phyloP scores from a whole-genome alignment of 805 yeast species.

The Wilhelminamyces savonicus region DNA sequence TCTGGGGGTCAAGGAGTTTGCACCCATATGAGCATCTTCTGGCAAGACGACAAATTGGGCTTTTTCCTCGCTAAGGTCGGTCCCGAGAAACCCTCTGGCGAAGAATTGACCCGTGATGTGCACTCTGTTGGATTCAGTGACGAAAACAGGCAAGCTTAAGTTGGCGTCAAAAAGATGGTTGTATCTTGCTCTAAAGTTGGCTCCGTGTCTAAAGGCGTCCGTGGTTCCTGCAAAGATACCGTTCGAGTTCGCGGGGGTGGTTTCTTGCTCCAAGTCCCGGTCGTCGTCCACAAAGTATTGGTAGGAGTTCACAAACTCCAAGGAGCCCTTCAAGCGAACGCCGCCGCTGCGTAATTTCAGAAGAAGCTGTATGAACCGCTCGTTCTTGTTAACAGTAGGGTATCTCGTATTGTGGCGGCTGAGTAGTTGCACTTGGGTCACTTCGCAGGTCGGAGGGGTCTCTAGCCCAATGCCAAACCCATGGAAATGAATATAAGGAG shows the following conservation, averaged over 20 bases:
- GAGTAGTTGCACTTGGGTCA: constrained; percentile 64
- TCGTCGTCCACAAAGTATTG: constrained; percentile 38
- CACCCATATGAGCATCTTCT: constrained; percentile 13
- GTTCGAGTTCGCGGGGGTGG: constrained; percentile 36
- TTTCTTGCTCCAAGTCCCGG: constrained; percentile 42
- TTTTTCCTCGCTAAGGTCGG: constrained; percentile 6
- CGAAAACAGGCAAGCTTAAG: constrained; percentile 41
- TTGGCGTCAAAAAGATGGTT: constrained; percentile 35
- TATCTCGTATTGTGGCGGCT: constrained; percentile 79
- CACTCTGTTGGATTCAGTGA: constrained; percentile 16
- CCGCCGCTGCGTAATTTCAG: constrained; percentile 8
- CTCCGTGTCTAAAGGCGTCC: constrained; percentile 46
- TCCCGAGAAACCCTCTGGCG: constrained; percentile 19
- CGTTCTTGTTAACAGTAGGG: constrained; percentile 34
- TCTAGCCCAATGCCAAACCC: constrained; percentile 50
- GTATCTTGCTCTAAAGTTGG: constrained; percentile 42
- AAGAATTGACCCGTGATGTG: constrained; percentile 15
- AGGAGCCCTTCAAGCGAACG: constrained; percentile 33
- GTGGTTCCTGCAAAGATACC: constrained; percentile 48
- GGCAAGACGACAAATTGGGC: constrained; percentile 5
- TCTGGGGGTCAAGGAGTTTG: constrained; percentile 24
- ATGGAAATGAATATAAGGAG: constrained; percentile 46
- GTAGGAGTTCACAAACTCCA: constrained; percentile 49
- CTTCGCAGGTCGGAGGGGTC: constrained; percentile 42
- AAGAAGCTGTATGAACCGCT: constrained; percentile 6